Evolutionary conservation across 805 yeast genomes (phyloP).

Genomic region (Yarrowia divulgata): DNA sequence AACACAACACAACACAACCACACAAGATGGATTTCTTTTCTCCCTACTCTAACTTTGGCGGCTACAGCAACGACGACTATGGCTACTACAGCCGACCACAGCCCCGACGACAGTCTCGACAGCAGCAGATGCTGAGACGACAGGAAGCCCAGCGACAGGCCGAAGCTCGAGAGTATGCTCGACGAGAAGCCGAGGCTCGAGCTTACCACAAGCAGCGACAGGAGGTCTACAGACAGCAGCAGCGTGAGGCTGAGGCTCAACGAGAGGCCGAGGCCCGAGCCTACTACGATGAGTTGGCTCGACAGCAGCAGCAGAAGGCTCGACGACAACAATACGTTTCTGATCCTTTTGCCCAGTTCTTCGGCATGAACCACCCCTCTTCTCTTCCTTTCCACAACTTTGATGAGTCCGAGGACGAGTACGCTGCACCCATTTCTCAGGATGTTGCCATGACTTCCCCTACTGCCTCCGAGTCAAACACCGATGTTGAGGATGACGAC

Average conservation of each 20-base stretch:
- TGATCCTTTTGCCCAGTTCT: slow-evolving; percentile 27
- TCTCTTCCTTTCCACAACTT: slow-evolving; percentile 24
- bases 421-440: neutral
- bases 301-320: slow-evolving; percentile 21
- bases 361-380: slow-evolving; percentile 2
- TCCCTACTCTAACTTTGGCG: slow-evolving; percentile 20
- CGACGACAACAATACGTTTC: slow-evolving; percentile 9
- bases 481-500: neutral
- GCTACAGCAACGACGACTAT: slow-evolving; percentile 16
- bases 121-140: slow-evolving; percentile 32
- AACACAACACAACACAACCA: slow-evolving; percentile 3
- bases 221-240: slow-evolving; percentile 18
- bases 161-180: slow-evolving; percentile 28
- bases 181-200: slow-evolving; percentile 31
- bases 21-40: slow-evolving; percentile 29
- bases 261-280: slow-evolving; percentile 33
- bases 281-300: slow-evolving; percentile 33
- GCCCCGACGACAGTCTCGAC: slow-evolving; percentile 24
- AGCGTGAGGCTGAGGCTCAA: slow-evolving; percentile 24
- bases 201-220: slow-evolving; percentile 30
- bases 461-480: slow-evolving; percentile 24
- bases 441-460: slow-evolving; percentile 32
- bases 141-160: slow-evolving; percentile 34
- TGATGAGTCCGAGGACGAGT: slow-evolving; percentile 36
- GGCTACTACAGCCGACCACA: slow-evolving; percentile 29